Evolutionary conservation across 164 flowering plant genomes (phyloP), one percentile per base, ranked within the genome.

Genomic region (Vitis amurensis): DNA sequence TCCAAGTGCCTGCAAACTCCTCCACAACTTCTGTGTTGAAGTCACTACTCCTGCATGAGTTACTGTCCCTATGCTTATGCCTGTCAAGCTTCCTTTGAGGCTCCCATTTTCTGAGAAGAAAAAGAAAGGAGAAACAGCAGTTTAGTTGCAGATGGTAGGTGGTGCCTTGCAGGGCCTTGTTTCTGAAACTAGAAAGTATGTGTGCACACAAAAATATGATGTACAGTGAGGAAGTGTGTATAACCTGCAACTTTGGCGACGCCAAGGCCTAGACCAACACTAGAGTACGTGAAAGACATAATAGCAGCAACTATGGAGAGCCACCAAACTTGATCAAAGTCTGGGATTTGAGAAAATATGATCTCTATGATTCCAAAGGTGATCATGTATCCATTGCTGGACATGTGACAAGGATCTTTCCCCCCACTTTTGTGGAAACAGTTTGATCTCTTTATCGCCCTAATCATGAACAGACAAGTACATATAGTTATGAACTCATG

Each of bases 251-350:
- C 88, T 82, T 87, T 76, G 61, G 78, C 83, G 49, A 90, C 69
- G 19, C 93, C 93, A 17, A 92, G 89, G 51, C 86, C 84, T 13
- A 90, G 86, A 17, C 95, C 93, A 16, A 85, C 85, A 2, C 79
- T 12, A 12, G 95, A 88, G 74, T 92, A 90, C 29, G 91, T 85
- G 77, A 89, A 88, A 55, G 97, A 90, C 94, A 92, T 90, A 55
- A 86, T 52, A 31, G 97, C 95, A 29, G 97, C 97, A 31, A 88
- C 87, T 55, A 88, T 85, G 6, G 97, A 91, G 68, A 91, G 91
- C 94, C 97, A 91, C 90, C 88, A 91, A 0, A 91, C 80, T 72
- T 86, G 90, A 86, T 87, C 87, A 68, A 91, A 91, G 65, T 88
- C 91, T 27, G 91, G 97, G 58, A 91, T 89, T 69, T 91, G 97